A percentile compares a stretch with the other conserved stretches of the same genome.
Evolutionary conservation across 2,329 filamentous ascomycete species (phyloP).

Genomic region (Fusarium ramigenum): DNA sequence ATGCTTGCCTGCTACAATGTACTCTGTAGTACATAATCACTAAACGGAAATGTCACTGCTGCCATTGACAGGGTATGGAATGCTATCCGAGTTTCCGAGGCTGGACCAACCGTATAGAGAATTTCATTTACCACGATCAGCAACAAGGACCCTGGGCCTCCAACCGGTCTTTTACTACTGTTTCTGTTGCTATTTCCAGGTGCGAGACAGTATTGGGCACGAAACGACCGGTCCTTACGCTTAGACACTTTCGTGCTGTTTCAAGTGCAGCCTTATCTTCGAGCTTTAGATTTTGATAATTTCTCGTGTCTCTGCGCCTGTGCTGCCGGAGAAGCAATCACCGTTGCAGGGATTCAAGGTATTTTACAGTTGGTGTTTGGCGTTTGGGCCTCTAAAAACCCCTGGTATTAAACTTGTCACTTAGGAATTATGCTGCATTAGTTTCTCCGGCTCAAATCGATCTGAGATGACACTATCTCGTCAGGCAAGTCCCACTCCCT

Average conservation of each 20-base stretch:
- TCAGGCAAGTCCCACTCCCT: not conserved
- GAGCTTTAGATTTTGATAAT: not conserved
- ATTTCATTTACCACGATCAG: not conserved
- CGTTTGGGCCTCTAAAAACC: not conserved
- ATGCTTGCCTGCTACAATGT: not conserved
- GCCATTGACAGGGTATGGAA: not conserved
- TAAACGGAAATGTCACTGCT: not conserved
- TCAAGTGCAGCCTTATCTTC: not conserved
- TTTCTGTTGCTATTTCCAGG: not conserved
- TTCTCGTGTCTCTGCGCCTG: not conserved
- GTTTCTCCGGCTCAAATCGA: not conserved
- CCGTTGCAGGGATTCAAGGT: not conserved
- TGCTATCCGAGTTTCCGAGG: not conserved
- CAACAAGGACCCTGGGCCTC: not conserved
- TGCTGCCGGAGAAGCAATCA: not conserved
- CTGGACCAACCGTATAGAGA: not conserved
- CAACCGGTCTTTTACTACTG: not conserved
- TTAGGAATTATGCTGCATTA: not conserved
- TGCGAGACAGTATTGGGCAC: not conserved
- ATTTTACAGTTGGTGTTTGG: not conserved
- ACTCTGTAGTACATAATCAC: not conserved
- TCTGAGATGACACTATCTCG: not conserved
- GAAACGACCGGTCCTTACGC: not conserved
- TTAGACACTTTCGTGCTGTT: not conserved
- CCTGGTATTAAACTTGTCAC: not conserved